Base-by-base conservation (phyloP, 768 basidiomycete genomes). In the Plicaturopsis crispa region DNA sequence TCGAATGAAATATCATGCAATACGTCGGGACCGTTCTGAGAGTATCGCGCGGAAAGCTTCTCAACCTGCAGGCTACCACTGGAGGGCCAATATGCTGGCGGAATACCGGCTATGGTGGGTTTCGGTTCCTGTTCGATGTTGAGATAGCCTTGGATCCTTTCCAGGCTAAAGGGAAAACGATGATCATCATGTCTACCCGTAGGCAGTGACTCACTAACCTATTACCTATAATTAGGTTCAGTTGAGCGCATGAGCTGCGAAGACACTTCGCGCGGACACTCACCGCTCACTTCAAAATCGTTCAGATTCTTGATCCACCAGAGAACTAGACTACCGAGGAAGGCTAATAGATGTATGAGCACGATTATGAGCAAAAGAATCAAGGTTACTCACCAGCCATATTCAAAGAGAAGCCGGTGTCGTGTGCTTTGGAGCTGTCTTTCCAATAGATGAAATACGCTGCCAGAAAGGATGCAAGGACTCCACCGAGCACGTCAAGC, bases 81-180 rank as follows among this genome's bases (percentile, higher is more conserved):
- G 7, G 72, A 60, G 0, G 80, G 80, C 80, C 81, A 84, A 42
- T 76, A 67, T 1, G 80, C 79, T 2, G 81, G 79, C 3, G 80
- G 80, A 24, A 59, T 55, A 30, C 71, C 69, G 7, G 50, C 40
- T n/a, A 54, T 41, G 0, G 61, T 61, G 3, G 65, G 41, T 39
- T 60, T 54, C 4, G 66, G 65, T 50, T 82, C 78, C 35, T 76
- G 73, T 24, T 80, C 78, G 39, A 79, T 76, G 24, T 62, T 49
- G n/a, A 80, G 52, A 49, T 76, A 82, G 31, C 62, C 62, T 31
- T 62, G 53, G 40, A 70, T 61, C 8, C 67, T 50, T 48, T 65
- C 50, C n/a, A n/a, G n/a, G n/a, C n/a, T n/a, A n/a, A n/a, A n/a
- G n/a, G n/a, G n/a, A n/a, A n/a, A n/a, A n/a, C n/a, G n/a, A n/a